These are phyloP conservation scores for Luvunga scandens DNA, from an alignment of 345 rosid genomes.

Conservation along the genomic window DNA sequence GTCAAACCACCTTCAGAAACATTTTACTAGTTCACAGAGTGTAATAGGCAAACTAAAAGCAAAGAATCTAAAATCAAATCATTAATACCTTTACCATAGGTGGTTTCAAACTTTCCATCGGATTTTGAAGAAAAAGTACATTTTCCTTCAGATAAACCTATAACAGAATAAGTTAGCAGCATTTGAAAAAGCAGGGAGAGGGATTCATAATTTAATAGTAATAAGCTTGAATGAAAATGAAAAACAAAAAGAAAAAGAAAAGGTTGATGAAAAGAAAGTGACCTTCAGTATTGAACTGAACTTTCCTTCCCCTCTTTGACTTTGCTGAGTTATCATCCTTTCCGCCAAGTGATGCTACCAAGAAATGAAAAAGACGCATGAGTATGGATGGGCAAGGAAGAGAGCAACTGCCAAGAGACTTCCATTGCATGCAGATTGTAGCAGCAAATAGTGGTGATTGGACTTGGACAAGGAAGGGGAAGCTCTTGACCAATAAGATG, in stretches of 20 bases:
- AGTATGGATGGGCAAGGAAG: not conserved
- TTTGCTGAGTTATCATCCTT: slow-evolving; percentile 50
- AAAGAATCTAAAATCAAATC: slow-evolving; percentile 9
- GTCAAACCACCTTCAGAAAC: slow-evolving; percentile 28
- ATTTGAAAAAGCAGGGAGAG: not conserved
- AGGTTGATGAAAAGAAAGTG: not conserved
- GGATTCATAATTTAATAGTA: not conserved
- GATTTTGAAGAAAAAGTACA: slow-evolving; percentile 31
- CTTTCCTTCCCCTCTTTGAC: slow-evolving; percentile 58
- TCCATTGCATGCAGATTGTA: not conserved
- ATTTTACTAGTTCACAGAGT: not conserved
- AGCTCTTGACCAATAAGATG: not conserved
- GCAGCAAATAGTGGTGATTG: not conserved
- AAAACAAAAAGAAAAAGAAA: too few relatives aligned
- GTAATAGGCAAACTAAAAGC: slow-evolving; percentile 7
- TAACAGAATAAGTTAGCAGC: not conserved
- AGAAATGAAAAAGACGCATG: slow-evolving; percentile 3
- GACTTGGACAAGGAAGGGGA: not conserved
- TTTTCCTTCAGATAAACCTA: slow-evolving; percentile 24
- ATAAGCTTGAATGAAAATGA: not conserved
- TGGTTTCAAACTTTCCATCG: slow-evolving; percentile 35
- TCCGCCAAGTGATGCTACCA: slow-evolving; percentile 35
- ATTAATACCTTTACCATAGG: slow-evolving; percentile 34
- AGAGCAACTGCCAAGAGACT: not conserved
- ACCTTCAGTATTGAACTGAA: slow-evolving; percentile 54